These are phyloP conservation scores for Wickerhamomyces sp. DNA, from an alignment of 1,139 yeast genomes.

Conservation along the genomic window DNA sequence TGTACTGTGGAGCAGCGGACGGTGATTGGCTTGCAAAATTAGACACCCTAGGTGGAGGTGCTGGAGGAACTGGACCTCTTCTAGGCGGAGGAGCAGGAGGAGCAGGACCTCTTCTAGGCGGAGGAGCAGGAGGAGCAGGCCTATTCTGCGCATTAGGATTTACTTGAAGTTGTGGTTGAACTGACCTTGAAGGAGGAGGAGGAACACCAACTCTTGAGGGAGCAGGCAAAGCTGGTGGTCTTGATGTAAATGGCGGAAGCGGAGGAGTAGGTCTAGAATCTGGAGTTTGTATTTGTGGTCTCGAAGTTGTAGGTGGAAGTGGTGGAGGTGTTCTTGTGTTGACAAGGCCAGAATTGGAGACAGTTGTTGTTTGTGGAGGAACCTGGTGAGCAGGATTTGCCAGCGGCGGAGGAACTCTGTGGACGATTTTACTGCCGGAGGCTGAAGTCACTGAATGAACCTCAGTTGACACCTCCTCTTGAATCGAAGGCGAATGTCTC, in stretches of 20 bases:
- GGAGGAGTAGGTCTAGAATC: slow-evolving; percentile 34
- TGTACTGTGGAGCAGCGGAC: slow-evolving; percentile 3
- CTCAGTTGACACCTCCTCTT: slow-evolving; percentile 14
- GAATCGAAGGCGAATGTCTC: slow-evolving; percentile 2
- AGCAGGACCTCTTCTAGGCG: slow-evolving; percentile 30
- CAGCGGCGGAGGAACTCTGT: slow-evolving; percentile 20
- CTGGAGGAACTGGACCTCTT: slow-evolving; percentile 30
- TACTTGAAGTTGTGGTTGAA: slow-evolving; percentile 17
- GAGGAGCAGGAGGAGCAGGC: slow-evolving; percentile 31
- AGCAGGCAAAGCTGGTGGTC: slow-evolving; percentile 22
- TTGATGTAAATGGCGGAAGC: slow-evolving; percentile 19
- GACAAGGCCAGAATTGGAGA: slow-evolving; percentile 19
- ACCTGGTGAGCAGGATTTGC: slow-evolving; percentile 18
- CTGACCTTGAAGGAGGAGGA: slow-evolving; percentile 28
- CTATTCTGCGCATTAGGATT: slow-evolving; percentile 8
- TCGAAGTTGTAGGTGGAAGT: slow-evolving; percentile 21
- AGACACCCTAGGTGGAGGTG: slow-evolving; percentile 22
- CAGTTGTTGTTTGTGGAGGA: slow-evolving; percentile 20
- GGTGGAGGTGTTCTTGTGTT: slow-evolving; percentile 4
- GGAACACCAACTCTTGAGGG: slow-evolving; percentile 31
- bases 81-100: slow-evolving; percentile 36
- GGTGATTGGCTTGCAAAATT: too few species aligned
- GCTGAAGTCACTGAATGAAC: slow-evolving; percentile 1
- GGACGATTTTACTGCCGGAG: slow-evolving; percentile 4
- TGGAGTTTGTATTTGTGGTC: slow-evolving; percentile 31